Evolutionary conservation across 345 rosid genomes (phyloP), one percentile per base, ranked within the genome.

Genomic region (Barbarea vulgaris): DNA sequence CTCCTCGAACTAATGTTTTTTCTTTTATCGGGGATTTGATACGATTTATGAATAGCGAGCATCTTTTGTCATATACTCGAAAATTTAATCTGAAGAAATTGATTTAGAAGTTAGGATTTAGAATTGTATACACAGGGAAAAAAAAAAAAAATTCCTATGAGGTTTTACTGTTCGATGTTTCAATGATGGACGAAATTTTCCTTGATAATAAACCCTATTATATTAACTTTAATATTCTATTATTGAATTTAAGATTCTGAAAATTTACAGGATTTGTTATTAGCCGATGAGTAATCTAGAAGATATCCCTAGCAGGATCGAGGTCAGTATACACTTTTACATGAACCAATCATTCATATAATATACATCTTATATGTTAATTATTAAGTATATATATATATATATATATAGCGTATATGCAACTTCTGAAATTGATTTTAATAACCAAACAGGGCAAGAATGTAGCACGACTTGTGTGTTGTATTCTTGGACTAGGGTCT

Each of bases 401-500:
- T 24, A 24, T 39, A n/a, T 34, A 3, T 46, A 7, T 46, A 67
- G 18, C 7, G 1, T 70, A 11, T n/a, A 22, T 48, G 44, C 10
- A 63, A 24, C 42, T 24, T 48, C 4, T 25, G 13, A 13, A 19
- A 53, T 25, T 15, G 8, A 69, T 17, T 11, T 10, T 7, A 12
- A n/a, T 27, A 21, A 39, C 7, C 28, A 34, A 77, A 59, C 27
- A 91, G 97, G 98, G 97, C 3, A 93, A 83, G 79, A 76, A 60
- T 76, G 59, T 70, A n/a, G 97, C 97, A 14, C 72, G 86, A 58
- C 48, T 69, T 14, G 85, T 88, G n/a, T 89, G 97, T 78, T 91
- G 93, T 87, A 76, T 89, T 69, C 90, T 93, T 0, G 98, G 97
- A 33, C 47, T 82, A 36, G 97, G 97, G n/a, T 85, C 87, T 77